Conservation (phyloP, 495 filamentous ascomycete genomes). For the Opeltia flavorubescens region DNA sequence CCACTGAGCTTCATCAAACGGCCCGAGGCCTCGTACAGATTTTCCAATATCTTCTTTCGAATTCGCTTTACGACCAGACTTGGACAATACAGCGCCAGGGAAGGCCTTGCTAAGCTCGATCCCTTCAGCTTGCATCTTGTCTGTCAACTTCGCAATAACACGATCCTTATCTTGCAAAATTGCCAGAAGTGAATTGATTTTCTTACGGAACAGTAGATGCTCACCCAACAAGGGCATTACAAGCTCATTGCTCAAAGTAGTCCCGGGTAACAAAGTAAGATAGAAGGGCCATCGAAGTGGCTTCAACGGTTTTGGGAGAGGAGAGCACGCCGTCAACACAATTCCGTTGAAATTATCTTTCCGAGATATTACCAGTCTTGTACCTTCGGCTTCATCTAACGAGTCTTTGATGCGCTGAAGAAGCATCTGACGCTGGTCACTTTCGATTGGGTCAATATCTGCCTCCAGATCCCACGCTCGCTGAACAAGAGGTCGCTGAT, state of each 20-base stretch:
- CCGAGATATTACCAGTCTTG: conserved; percentile 17
- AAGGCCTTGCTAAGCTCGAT: conserved; percentile 57
- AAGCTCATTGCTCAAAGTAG: conserved; percentile 42
- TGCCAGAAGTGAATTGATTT: conserved; percentile 39
- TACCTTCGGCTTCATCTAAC: conserved; percentile 32
- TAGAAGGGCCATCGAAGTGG: conserved; percentile 57
- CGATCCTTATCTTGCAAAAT: conserved; percentile 63
- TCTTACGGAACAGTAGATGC: conserved; percentile 33
- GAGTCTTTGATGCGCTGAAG: conserved; percentile 56
- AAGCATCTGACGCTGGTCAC: conserved; percentile 58
- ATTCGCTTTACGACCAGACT: conserved; percentile 20
- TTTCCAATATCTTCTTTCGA: conserved; percentile 25
- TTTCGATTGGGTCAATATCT: conserved; percentile 77
- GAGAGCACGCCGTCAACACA: conserved; percentile 41
- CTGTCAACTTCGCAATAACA: conserved; percentile 58
- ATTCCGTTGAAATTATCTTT: conserved; percentile 25
- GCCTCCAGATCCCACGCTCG: conserved; percentile 52
- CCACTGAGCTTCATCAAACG: conserved; percentile 33
- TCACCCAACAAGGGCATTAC: conserved; percentile 55
- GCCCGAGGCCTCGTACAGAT: conserved; percentile 30
- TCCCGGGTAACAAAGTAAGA: conserved; percentile 39
- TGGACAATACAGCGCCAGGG: conserved; percentile 41
- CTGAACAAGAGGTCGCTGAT: conserved; percentile 45
- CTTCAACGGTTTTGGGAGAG: conserved; percentile 51
- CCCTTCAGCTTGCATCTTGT: conserved; percentile 60